Percentiles rank a stretch among this genome's conserved stretches.
These are phyloP conservation scores for Lepidium aucheri DNA, from an alignment of 345 rosid genomes.

Conservation along the genomic window DNA sequence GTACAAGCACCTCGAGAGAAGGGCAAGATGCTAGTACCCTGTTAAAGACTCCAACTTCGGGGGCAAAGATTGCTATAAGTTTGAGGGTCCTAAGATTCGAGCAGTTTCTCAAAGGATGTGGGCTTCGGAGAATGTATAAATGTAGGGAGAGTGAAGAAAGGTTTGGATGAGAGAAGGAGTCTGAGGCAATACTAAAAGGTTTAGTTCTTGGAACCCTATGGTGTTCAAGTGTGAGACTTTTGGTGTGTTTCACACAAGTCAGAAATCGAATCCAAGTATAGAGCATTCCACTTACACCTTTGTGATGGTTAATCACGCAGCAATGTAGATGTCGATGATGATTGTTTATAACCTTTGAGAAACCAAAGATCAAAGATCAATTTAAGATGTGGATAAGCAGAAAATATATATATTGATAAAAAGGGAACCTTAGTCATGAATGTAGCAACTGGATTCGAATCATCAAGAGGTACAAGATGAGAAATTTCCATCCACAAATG, in stretches of 20 bases:
- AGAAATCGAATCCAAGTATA: not conserved
- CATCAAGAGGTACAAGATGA: too few species aligned
- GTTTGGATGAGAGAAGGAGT: not conserved
- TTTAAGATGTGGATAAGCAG: too few species aligned
- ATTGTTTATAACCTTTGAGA: too few species aligned
- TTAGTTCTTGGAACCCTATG: not conserved
- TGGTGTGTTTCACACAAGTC: not conserved
- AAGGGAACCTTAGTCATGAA: too few species aligned
- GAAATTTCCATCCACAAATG: too few species aligned
- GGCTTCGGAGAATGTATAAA: not conserved
- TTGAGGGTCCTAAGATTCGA: not conserved
- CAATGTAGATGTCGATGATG: too few species aligned
- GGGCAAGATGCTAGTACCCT: not conserved
- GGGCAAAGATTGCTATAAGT: not conserved
- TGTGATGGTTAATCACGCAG: too few species aligned
- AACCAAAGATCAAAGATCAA: too few species aligned
- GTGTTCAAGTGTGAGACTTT: not conserved
- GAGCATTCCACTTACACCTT: not conserved
- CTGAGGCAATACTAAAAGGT: not conserved
- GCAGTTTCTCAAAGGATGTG: not conserved
- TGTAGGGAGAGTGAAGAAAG: not conserved
- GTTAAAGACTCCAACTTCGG: conserved; percentile 3
- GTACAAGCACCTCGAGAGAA: not conserved
- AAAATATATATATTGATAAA: too few species aligned
- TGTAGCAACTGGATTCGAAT: too few species aligned